phyloP scores from a whole-genome alignment of 2,329 filamentous ascomycete genomes.

The Alternaria atra region DNA sequence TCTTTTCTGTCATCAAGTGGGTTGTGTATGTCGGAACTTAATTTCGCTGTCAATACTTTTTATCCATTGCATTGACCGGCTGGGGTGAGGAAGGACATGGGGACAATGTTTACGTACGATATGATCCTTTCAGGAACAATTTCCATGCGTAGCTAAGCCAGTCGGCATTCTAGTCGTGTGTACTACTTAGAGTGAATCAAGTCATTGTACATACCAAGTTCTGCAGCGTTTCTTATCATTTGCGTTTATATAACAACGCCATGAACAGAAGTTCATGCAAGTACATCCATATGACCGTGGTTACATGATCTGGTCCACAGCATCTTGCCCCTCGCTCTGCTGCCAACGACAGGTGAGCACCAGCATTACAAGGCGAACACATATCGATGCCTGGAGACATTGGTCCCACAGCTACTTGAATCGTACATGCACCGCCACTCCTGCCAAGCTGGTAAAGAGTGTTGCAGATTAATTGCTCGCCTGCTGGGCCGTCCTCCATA shows the following conservation, averaged over 20 bases:
- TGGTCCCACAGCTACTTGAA: background rate
- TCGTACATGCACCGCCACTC: conserved; percentile 1
- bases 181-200: background rate
- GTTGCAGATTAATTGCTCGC: background rate
- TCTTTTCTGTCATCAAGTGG: conserved; percentile 14
- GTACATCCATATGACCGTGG: too few species aligned
- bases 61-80: conserved; percentile 30
- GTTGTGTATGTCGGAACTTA: conserved; percentile 21
- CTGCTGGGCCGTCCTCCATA: background rate
- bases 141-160: background rate
- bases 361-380: background rate
- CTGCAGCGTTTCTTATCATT: background rate
- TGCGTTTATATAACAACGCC: background rate
- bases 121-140: background rate
- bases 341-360: background rate
- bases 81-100: conserved; percentile 2
- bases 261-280: background rate
- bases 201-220: background rate
- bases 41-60: conserved; percentile 40
- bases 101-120: background rate
- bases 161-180: background rate
- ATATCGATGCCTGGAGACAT: background rate
- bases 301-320: too few species aligned
- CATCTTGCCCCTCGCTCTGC: background rate
- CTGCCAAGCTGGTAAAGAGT: background rate